phyloP scores from a whole-genome alignment of 306 rosid genomes.

The Albizia julibrissin region DNA sequence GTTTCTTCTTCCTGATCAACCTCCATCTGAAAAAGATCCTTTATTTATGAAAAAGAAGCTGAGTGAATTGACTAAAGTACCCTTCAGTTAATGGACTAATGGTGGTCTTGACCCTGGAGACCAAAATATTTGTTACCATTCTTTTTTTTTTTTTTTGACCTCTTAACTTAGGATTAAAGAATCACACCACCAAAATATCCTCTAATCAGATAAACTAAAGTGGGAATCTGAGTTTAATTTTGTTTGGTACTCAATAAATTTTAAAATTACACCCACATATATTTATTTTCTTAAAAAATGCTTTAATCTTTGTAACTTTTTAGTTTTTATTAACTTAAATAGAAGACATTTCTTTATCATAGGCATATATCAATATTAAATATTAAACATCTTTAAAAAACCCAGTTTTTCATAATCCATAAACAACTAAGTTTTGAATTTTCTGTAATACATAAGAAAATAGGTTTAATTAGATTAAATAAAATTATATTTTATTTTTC shows the following conservation, averaged over 20 bases:
- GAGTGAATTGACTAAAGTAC: neutral
- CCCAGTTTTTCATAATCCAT: neutral
- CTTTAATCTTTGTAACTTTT: neutral
- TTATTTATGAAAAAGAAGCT: neutral
- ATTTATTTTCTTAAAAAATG: neutral
- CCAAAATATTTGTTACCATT: neutral
- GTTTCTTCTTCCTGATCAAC: neutral
- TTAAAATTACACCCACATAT: too few relatives aligned
- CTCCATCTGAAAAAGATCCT: conserved; percentile 16
- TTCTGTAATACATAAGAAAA: neutral
- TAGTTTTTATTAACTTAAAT: neutral
- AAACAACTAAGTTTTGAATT: neutral
- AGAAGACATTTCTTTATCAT: neutral
- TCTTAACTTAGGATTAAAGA: neutral
- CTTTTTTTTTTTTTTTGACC: neutral
- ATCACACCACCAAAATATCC: neutral
- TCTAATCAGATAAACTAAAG: neutral
- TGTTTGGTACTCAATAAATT: neutral
- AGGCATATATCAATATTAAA: neutral
- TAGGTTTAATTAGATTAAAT: too few relatives aligned
- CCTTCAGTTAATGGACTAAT: neutral
- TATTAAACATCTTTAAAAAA: neutral
- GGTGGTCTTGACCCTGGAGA: neutral
- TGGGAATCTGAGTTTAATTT: neutral
- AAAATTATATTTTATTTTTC: neutral